Evolutionary conservation across 2,329 filamentous ascomycete genomes (phyloP).

Genomic region (Hypoxylon sp.): DNA sequence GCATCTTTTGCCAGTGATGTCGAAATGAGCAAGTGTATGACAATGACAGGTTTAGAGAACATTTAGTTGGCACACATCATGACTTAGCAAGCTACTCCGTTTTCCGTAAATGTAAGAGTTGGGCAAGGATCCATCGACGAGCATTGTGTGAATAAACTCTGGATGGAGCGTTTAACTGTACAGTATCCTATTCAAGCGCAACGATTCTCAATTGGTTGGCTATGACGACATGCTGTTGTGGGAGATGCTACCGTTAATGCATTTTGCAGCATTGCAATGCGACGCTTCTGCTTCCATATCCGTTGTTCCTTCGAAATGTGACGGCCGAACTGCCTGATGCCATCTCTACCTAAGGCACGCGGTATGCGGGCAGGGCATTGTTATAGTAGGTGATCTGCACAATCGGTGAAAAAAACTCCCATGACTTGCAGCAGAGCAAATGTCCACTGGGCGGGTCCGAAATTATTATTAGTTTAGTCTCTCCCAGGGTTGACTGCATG

Average conservation of each 20-base stretch:
- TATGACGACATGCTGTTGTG: slow-evolving; percentile 42
- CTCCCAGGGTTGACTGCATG: slow-evolving; percentile 36
- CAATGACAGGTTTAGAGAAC: neutral
- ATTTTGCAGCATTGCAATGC: slow-evolving; percentile 37
- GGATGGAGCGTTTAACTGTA: slow-evolving; percentile 25
- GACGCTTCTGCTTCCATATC: slow-evolving; percentile 34
- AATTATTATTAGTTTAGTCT: slow-evolving; percentile 39
- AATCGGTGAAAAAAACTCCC: slow-evolving; percentile 46
- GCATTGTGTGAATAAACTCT: slow-evolving; percentile 28
- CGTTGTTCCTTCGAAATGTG: slow-evolving; percentile 37
- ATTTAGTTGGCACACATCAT: neutral
- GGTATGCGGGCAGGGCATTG: slow-evolving; percentile 35
- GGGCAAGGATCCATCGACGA: slow-evolving; percentile 33
- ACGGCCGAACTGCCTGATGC: slow-evolving; percentile 32
- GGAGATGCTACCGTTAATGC: slow-evolving; percentile 36
- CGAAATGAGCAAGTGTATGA: slow-evolving; percentile 12
- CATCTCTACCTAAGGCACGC: slow-evolving; percentile 34
- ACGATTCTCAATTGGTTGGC: slow-evolving; percentile 34
- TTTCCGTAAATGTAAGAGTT: slow-evolving; percentile 25
- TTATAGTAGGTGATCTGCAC: slow-evolving; percentile 42
- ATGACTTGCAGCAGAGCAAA: slow-evolving; percentile 45
- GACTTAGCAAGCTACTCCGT: slow-evolving; percentile 1
- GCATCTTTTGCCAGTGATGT: slow-evolving; percentile 1
- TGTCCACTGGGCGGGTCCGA: slow-evolving; percentile 34
- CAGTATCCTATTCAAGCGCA: slow-evolving; percentile 7